Evolutionary conservation across 331 rosid species (phyloP).

Genomic region (Rhamnella rubrinervis): DNA sequence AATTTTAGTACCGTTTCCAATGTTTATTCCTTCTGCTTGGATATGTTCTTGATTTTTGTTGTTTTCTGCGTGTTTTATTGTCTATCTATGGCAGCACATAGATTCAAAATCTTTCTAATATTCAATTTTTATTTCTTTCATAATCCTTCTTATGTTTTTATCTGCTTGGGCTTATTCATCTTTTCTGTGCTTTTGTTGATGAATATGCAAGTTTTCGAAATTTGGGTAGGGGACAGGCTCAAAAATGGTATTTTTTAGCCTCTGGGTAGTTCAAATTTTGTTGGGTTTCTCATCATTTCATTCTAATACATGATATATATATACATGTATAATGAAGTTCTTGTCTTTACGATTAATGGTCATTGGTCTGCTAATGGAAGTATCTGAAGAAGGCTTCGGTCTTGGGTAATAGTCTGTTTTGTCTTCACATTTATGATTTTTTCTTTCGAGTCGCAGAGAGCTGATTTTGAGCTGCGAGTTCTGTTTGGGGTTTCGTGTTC

Average conservation of each 20-base stretch:
- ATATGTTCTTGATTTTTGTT: conserved; percentile 71
- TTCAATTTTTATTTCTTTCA: conserved; percentile 12
- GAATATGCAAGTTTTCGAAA: conserved; percentile 29
- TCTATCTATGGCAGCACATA: conserved; percentile 29
- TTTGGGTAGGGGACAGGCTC: conserved; percentile 45
- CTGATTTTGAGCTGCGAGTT: conserved; percentile 24
- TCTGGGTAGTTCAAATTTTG: conserved; percentile 35
- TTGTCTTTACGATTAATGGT: conserved; percentile 29
- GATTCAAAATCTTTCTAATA: conserved; percentile 7
- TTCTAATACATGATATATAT: conserved; percentile 6
- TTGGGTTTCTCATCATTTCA: conserved; percentile 27
- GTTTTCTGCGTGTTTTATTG: conserved; percentile 64
- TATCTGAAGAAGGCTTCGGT: conserved; percentile 26
- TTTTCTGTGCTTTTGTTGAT: conserved; percentile 4
- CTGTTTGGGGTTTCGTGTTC: conserved; percentile 28
- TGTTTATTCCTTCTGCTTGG: conserved; percentile 59
- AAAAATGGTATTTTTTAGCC: conserved; percentile 18
- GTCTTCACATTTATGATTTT: conserved; percentile 35
- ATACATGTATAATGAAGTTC: background rate
- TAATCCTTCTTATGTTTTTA: conserved; percentile 32
- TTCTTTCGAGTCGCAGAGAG: conserved; percentile 11
- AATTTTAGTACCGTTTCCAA: conserved; percentile 57
- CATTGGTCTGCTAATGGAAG: conserved; percentile 43
- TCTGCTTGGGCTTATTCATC: conserved; percentile 48
- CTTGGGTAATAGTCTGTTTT: conserved; percentile 25